A percentile compares a stretch with the other conserved stretches of the same genome.
phyloP scores from a whole-genome alignment of 768 basidiomycete species.

The Lentinula raphanica region DNA sequence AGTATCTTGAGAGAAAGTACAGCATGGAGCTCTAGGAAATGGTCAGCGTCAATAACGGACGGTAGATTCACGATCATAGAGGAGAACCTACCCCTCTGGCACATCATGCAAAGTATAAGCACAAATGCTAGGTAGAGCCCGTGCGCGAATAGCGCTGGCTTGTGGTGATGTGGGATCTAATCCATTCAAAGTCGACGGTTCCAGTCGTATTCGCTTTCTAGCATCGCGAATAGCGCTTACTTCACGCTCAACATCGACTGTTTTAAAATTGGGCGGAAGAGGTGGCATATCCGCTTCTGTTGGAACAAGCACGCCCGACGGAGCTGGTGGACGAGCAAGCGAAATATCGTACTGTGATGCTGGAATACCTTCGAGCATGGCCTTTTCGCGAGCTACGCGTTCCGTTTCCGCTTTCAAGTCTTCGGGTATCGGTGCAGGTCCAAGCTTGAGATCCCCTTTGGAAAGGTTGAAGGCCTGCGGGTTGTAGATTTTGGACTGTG shows the following conservation, averaged over 20 bases:
- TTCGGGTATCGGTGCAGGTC: constrained; percentile 72
- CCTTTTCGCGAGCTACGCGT: constrained; percentile 75
- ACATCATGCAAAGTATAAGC: constrained; percentile 93
- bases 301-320: constrained; percentile 58
- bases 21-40: constrained; percentile 53
- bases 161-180: constrained; percentile 58
- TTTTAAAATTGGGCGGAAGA: constrained; percentile 76
- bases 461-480: constrained; percentile 72
- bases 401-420: constrained; percentile 79
- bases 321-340: constrained; percentile 41
- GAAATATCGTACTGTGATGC: constrained; percentile 62
- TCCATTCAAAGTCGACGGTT: constrained; percentile 59
- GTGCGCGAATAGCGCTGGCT: constrained; percentile 48
- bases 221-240: constrained; percentile 86
- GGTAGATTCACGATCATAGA: neutral
- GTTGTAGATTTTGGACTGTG: constrained; percentile 46
- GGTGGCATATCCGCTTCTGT: constrained; percentile 72
- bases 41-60: neutral
- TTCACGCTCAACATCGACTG: constrained; percentile 85
- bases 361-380: constrained; percentile 67
- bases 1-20: constrained; percentile 85
- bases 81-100: constrained; percentile 76
- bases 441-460: constrained; percentile 79
- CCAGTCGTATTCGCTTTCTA: constrained; percentile 86
- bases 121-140: constrained; percentile 87